A percentile compares a stretch with the other conserved stretches of the same genome.
These are phyloP conservation scores for Skeletonema grethae DNA, from an alignment of 108 stramenopile species.

Conservation along the genomic window DNA sequence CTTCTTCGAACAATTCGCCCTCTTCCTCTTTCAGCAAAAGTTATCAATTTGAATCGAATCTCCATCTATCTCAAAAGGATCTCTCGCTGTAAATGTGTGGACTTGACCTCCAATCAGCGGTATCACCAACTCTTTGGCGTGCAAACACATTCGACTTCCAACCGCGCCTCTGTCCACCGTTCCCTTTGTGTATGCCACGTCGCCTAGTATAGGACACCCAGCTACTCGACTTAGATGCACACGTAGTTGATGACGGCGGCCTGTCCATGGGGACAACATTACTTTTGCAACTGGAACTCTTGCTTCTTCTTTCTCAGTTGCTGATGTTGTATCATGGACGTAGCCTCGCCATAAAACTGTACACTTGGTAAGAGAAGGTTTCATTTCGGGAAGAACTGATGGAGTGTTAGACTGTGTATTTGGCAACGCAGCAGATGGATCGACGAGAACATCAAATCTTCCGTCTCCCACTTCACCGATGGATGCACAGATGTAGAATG, in stretches of 20 bases:
- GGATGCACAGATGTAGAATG: conserved; percentile 65
- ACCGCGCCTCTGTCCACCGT: conserved; percentile 10
- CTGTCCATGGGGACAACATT: conserved; percentile 71
- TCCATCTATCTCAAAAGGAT: conserved; percentile 47
- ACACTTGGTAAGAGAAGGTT: conserved; percentile 76
- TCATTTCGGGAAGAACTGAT: conserved; percentile 47
- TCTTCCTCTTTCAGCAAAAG: neutral
- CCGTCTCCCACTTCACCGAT: conserved; percentile 57
- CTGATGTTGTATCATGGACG: conserved; percentile 3
- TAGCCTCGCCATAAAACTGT: conserved; percentile 54
- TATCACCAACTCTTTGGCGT: conserved; percentile 62
- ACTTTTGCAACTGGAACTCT: conserved; percentile 77
- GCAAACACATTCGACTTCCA: conserved; percentile 81
- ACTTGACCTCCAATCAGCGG: conserved; percentile 36
- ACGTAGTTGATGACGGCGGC: conserved; percentile 94
- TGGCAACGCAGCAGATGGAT: conserved; percentile 26
- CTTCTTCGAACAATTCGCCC: too few species aligned
- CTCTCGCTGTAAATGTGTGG: conserved; percentile 49
- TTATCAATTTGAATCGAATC: conserved; percentile 4
- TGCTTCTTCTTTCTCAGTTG: neutral
- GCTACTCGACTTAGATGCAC: conserved; percentile 77
- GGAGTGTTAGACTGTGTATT: neutral
- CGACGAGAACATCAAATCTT: conserved; percentile 42
- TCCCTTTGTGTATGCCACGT: conserved; percentile 74
- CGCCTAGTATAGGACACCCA: conserved; percentile 92